Base-by-base conservation (phyloP, 1,139 yeast species). In the Pichia terricola region DNA sequence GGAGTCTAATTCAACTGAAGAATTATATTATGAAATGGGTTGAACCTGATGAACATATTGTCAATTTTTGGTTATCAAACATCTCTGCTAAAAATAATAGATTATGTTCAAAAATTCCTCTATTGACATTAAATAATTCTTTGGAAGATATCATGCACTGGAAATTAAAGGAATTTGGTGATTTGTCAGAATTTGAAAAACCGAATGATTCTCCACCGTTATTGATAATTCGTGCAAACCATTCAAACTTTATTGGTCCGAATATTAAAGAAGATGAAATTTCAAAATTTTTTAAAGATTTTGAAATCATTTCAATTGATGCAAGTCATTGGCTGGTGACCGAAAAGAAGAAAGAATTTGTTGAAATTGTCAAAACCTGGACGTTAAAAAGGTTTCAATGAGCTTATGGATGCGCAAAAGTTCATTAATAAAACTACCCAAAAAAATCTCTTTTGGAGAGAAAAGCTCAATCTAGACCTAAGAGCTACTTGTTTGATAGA, bases 311-410 rank as follows among this genome's bases (percentile, higher is more conserved):
- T 42, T 94, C 83, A 53, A 68, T 91, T 30, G 79, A 85, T 35
- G 73, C 86, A 4, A 95, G 96, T 3, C 98, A 91, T 63, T 91
- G 96, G 95, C 76, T 86, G 10, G 82, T 85, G 50, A 77, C 83
- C 45, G 94, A 86, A 55, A 75, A 78, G 51, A 88, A 89, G 3
- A 53, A 67, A 10, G 86, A 79, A 54, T 84, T 87, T 53, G 69
- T 80, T 43, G 74, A 70, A 9, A 64, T 66, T 8, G 72, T 82
- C 10, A 40, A 30, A 25, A 78, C 75, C 31, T 84, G 60, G 61
- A 40, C 53, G 7, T 34, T 34, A 11, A 77, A 45, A 76, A 85
- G 28, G 70, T 79, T 40, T 97, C 97, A 30, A 16, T 35, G 37
- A 35, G 28, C 22, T 11, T 35, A 31, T 16, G 28, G 4, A 4